Evolutionary conservation across 805 yeast species (phyloP), one percentile per base, ranked within the genome.

Genomic region (Lipomyces spencermartinsiae): DNA sequence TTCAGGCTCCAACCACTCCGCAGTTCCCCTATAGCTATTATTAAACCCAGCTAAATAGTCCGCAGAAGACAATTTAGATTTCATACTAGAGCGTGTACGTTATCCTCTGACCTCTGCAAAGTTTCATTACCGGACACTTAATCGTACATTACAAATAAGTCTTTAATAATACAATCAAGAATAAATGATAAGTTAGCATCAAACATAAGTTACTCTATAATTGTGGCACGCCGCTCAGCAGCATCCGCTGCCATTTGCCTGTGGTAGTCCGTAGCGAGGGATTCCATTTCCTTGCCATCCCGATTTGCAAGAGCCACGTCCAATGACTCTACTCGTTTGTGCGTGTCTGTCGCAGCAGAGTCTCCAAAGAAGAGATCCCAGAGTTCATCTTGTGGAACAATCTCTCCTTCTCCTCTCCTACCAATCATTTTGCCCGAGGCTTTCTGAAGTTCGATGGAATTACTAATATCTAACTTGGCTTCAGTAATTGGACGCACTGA

Each of bases 281-380:
- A 33, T 8, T 58, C 64, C 55, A 34, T 46, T 58, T 19, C 61
- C 29, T 12, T 39, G 22, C 49, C 49, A 29, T 22, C 54, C 39
- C 60, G 66, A 59, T n/a, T 14, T 16, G 64, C 51, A 29, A 63
- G 59, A 29, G 64, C 71, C 14, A 37, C 49, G 31, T 62, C 64
- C 62, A 68, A 31, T 19, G 33, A 22, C 4, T 63, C 59, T 25
- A 63, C 51, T 19, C 43, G 29, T 19, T 63, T 55, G n/a, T 62
- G 56, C 53, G 65, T 29, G 12, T 60, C 67, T 16, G 35, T 54
- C 12, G 53, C 58, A 1, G 70, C 39, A 14, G 68, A 54, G 12
- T 60, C 64, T 10, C 73, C 76, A 75, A 89, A 89, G 70, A 89
- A 85, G 0, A 89, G 84, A 46, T 82, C 84, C 91, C 91, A 87